Base-by-base conservation (phyloP, 2,329 filamentous ascomycete genomes). In the Torrubiella hemipterigena region DNA sequence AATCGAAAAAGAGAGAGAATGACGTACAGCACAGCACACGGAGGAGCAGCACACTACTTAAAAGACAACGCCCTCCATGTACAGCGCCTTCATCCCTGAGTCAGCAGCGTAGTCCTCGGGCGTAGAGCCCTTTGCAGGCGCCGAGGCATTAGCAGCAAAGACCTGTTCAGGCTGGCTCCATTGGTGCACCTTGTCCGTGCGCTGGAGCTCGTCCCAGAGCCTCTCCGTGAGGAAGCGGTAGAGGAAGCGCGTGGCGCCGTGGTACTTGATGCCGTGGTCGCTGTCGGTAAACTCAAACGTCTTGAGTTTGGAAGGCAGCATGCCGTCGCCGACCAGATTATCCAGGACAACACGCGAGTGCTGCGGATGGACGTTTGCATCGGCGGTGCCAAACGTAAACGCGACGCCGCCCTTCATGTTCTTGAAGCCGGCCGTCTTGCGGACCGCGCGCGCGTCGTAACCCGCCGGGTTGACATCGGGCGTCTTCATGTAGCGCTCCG, bases 281-380 rank as follows among this genome's bases (percentile, higher is more conserved):
- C 56, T 70, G 45, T 81, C 77, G 0, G 76, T 78, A 38, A 79
- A 81, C 18, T 65, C 69, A 35, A 73, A 67, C 53, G 71, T 68
- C 44, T 72, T 62, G 60, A 81, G 61, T 57, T 77, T 73, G 35
- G 66, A 58, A 0, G 75, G 71, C 0, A 65, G 62, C 1, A 81
- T 72, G 0, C 67, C 68, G 1, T 54, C 65, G 1, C 65, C 63
- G 23, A 80, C 69, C 0, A 82, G 52, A 14, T 74, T 48, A 41
- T 81, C 75, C 0, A 74, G 54, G 20, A 81, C 49, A 1, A 67
- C 73, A 0, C 75, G 75, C 0, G 67, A 44, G 38, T 82, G 72
- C 52, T 81, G 75, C 46, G 77, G 81, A 44, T 81, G 77, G 10
- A 81, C 77, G 32, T 81, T 81, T 41, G 81, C 77, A 38, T 81